Evolutionary conservation across 805 yeast genomes (phyloP), one percentile per base, ranked within the genome.

Genomic region (Debaryomyces maramus): DNA sequence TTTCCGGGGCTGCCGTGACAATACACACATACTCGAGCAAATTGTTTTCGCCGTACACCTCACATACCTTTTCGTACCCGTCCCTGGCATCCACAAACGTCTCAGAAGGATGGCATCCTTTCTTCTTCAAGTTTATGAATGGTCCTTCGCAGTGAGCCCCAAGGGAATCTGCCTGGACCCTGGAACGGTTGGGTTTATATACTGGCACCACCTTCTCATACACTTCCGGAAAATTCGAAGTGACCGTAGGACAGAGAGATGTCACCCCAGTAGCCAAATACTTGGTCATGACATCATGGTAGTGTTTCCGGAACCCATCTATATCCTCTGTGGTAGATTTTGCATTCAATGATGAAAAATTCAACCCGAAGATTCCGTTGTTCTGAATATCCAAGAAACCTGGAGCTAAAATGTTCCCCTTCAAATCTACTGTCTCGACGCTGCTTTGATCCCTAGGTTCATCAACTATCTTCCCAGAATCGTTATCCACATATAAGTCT

Each of bases 91-190:
- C 63, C 22, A 60, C 67, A 45, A 73, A 61, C n/a, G 74, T 67
- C 42, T 65, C 72, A 10, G 60, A 60, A 2, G 76, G 77, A 47
- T 75, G 80, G 45, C 80, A 75, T 3, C 80, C 80, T 47, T 70
- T 73, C 50, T 75, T 75, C 32, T 58, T 51, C 27, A 63, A 56
- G 39, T 72, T 74, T 43, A 78, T 69, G 51, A 78, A 77, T 6
- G 83, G 83, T 5, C 83, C 83, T 48, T 78, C 83, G 28, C 74
- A 57, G 51, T 78, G 83, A n/a, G 79, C 79, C 8, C 83, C 83
- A 40, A 78, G 58, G 3, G 73, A 66, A 50, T 75, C 80, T 11
- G 70, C 52, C 51, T 58, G 64, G 34, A 48, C 45, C 23, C 47
- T 20, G 2, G 56, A 46, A 26, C 77, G 55, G 9, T 65, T 55